A percentile compares a stretch with the other conserved stretches of the same genome.
Conservation (phyloP, 177 flowering plant species). For the Telopea speciosissima region DNA sequence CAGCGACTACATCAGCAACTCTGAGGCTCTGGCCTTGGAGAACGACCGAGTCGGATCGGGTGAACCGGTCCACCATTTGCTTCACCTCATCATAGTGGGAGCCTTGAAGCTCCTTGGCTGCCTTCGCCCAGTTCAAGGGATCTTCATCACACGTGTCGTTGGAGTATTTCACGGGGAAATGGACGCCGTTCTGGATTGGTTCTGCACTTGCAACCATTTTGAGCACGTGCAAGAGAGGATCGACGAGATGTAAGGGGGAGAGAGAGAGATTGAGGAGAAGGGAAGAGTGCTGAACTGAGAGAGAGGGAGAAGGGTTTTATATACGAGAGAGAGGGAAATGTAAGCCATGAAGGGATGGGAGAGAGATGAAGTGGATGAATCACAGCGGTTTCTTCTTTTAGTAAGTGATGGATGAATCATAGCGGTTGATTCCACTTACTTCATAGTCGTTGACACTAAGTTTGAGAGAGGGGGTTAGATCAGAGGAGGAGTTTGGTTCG, state of each 20-base stretch:
- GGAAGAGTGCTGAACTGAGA: not conserved
- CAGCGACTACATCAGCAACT: slow-evolving; percentile 22
- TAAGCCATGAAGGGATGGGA: not conserved
- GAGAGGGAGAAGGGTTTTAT: not conserved
- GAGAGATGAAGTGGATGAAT: slow-evolving; percentile 2
- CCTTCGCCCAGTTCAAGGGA: slow-evolving; percentile 17
- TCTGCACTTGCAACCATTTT: slow-evolving; percentile 17
- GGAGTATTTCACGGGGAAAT: not conserved
- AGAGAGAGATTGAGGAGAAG: not conserved
- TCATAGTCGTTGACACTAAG: not conserved
- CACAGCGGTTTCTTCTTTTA: slow-evolving; percentile 12
- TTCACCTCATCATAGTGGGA: slow-evolving; percentile 18
- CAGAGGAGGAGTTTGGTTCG: not conserved
- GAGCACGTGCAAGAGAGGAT: not conserved
- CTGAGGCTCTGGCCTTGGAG: slow-evolving; percentile 11
- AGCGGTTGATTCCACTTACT: slow-evolving; percentile 9
- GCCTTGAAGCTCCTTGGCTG: slow-evolving; percentile 13
- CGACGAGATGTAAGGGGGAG: not conserved
- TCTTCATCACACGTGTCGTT: not conserved
- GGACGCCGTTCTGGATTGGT: not conserved
- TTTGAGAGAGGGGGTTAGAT: no score
- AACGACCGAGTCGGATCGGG: slow-evolving; percentile 1
- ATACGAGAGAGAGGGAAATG: not conserved
- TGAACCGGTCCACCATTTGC: slow-evolving; percentile 12
- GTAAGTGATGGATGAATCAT: slow-evolving; percentile 3